These are phyloP conservation scores for Acanthamoeba comandoni DNA, from an alignment of 208 protist genomes.

Conservation along the genomic window DNA sequence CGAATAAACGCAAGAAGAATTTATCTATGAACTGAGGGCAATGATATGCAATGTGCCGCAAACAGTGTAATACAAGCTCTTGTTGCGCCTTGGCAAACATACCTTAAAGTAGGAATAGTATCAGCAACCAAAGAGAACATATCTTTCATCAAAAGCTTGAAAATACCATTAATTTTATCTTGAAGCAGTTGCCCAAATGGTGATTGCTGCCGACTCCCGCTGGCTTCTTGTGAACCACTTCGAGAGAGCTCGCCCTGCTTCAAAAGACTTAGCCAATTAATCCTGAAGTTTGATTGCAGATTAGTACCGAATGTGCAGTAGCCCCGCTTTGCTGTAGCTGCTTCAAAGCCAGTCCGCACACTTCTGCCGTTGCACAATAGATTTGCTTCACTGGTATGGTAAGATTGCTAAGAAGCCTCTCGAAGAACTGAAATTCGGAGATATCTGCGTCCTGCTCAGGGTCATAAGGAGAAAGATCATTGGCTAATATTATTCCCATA, in stretches of 20 bases:
- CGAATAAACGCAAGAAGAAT: conserved; percentile 83
- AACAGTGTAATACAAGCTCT: conserved; percentile 80
- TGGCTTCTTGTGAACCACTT: conserved; percentile 18
- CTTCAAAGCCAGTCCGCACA: conserved; percentile 86
- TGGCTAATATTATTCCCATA: conserved; percentile 86
- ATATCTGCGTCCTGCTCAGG: conserved; percentile 48
- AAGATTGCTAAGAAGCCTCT: conserved; percentile 79
- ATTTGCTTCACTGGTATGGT: conserved; percentile 78
- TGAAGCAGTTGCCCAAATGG: conserved; percentile 78
- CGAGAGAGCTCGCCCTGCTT: conserved; percentile 50
- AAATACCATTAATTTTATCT: conserved; percentile 62
- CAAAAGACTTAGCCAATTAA: not conserved
- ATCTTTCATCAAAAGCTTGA: not conserved
- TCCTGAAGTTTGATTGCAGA: not conserved
- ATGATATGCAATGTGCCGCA: conserved; percentile 82
- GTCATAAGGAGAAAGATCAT: conserved; percentile 79
- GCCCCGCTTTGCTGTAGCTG: conserved; percentile 19
- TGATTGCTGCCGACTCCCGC: conserved; percentile 10
- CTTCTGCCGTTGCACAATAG: conserved; percentile 85
- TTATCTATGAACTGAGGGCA: conserved; percentile 79
- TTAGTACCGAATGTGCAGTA: conserved; percentile 46
- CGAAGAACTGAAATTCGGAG: conserved; percentile 79
- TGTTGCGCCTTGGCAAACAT: conserved; percentile 73
- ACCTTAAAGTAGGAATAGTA: conserved; percentile 1
- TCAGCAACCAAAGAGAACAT: not conserved